phyloP scores from a whole-genome alignment of 257 asterid genomes.

The Salvia splendens region DNA sequence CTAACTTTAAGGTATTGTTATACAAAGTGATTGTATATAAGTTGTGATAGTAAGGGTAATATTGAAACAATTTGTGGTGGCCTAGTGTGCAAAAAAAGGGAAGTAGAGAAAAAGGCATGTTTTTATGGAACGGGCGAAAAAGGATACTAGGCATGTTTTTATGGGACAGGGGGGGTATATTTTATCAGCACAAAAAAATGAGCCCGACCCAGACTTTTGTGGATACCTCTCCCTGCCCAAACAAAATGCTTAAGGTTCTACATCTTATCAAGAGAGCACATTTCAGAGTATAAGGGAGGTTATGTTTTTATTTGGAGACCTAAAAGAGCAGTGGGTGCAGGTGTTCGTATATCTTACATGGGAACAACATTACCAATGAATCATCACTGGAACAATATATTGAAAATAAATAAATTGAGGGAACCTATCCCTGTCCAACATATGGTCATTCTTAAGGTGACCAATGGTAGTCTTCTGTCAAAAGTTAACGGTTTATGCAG shows the following conservation, averaged over 20 bases:
- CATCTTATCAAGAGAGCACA: background rate
- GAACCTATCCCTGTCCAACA: slow-evolving; percentile 6
- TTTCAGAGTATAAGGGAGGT: background rate
- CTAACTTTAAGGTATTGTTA: too few species aligned
- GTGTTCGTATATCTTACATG: background rate
- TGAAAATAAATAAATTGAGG: background rate
- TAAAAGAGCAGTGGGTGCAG: background rate
- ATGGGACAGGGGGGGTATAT: background rate
- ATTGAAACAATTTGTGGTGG: too few species aligned
- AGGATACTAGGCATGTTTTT: too few species aligned
- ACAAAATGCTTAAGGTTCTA: slow-evolving; percentile 7
- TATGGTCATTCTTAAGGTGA: background rate
- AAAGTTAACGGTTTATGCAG: background rate
- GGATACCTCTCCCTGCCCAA: slow-evolving; percentile 4
- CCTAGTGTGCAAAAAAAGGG: too few species aligned
- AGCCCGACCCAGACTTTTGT: slow-evolving; percentile 9
- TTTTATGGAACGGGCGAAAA: too few species aligned
- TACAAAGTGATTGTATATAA: too few species aligned
- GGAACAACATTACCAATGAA: slow-evolving; percentile 2
- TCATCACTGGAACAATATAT: slow-evolving; percentile 1
- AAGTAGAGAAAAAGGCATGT: too few species aligned
- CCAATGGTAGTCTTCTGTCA: background rate
- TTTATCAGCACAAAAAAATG: background rate
- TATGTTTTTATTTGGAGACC: slow-evolving; percentile 17
- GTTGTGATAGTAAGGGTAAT: too few species aligned